Percentiles rank a stretch among this genome's conserved stretches.
Evolutionary conservation across 139 green algal species (phyloP).

Genomic region (Chlorella sp.): DNA sequence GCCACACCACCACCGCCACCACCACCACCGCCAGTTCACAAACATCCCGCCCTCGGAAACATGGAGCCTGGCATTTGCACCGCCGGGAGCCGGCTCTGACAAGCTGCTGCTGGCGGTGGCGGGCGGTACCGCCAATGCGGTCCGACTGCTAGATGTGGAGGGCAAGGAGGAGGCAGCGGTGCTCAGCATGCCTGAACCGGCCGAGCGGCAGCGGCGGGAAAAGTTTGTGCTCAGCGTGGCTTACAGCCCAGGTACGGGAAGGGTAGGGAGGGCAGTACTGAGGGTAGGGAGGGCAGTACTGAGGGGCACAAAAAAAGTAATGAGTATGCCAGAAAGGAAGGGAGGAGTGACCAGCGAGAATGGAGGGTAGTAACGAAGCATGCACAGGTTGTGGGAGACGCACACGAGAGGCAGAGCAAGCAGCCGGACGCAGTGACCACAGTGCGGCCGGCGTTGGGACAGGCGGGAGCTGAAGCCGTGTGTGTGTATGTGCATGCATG

Average conservation of each 20-base stretch:
- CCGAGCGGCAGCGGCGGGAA: constrained; percentile 61
- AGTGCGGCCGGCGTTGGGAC: no score
- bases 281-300: no score
- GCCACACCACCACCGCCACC: no score
- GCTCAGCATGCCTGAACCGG: constrained; percentile 36
- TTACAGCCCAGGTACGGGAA: constrained; percentile 57
- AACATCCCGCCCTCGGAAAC: constrained; percentile 86
- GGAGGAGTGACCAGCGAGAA: no score
- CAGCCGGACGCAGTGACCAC: no score
- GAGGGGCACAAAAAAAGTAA: no score
- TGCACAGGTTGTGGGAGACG: neutral
- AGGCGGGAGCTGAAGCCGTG: no score
- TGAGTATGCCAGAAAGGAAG: no score
- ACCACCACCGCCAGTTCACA: constrained; percentile 44
- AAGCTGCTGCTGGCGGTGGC: constrained; percentile 67
- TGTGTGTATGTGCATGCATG: no score
- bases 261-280: no score
- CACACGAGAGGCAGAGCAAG: neutral
- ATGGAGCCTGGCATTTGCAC: constrained; percentile 83
- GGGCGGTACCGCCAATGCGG: constrained; percentile 70
- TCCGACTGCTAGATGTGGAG: constrained; percentile 40
- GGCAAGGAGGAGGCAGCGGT: constrained; percentile 40
- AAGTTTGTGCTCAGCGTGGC: constrained; percentile 81
- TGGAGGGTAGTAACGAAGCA: no score
- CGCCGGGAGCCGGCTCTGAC: constrained; percentile 35